These are phyloP conservation scores for Nelumbo lutea DNA, from an alignment of 164 flowering plant genomes.

Conservation along the genomic window DNA sequence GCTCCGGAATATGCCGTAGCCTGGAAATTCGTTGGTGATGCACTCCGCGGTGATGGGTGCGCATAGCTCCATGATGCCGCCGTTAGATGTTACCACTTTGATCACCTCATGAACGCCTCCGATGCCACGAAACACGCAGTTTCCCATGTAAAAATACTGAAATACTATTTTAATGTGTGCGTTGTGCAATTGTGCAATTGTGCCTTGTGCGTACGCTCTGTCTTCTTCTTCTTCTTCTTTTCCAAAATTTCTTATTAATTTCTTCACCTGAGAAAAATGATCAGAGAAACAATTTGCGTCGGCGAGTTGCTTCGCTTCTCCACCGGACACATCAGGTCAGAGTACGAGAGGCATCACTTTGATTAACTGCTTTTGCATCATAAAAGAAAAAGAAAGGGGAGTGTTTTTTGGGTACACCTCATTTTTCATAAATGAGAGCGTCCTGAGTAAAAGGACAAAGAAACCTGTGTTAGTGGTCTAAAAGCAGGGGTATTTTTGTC, in stretches of 20 bases:
- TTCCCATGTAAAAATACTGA: slow-evolving; percentile 40
- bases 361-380: too few species aligned
- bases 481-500: too few species aligned
- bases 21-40: slow-evolving; percentile 72
- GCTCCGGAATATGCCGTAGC: slow-evolving; percentile 57
- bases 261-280: background rate
- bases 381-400: too few species aligned
- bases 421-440: too few species aligned
- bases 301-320: slow-evolving; percentile 28
- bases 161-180: too few species aligned
- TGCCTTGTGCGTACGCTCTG: background rate
- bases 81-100: slow-evolving; percentile 60
- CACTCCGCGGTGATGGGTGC: slow-evolving; percentile 52
- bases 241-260: background rate
- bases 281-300: slow-evolving; percentile 11
- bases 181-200: too few species aligned
- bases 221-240: background rate
- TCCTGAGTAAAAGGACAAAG: too few species aligned
- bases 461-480: too few species aligned
- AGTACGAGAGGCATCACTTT: too few species aligned
- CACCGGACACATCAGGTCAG: background rate
- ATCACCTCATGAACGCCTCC: slow-evolving; percentile 26
- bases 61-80: slow-evolving; percentile 80
- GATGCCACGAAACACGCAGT: slow-evolving; percentile 56
- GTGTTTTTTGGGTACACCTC: too few species aligned